phyloP scores from a whole-genome alignment of 2,329 filamentous ascomycete genomes.

The Orbilia ellipsospora region DNA sequence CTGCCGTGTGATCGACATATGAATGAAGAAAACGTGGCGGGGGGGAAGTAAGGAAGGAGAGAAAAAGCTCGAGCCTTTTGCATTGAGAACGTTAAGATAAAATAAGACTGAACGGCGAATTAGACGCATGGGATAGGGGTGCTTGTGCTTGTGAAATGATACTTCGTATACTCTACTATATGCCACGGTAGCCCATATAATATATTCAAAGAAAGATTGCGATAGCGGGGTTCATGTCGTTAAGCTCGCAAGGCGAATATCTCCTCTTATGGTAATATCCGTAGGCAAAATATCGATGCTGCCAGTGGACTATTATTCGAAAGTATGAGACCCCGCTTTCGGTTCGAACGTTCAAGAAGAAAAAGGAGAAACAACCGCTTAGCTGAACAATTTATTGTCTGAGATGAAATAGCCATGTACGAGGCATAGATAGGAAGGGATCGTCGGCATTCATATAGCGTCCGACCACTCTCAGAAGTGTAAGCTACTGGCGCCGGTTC shows the following conservation, averaged over 20 bases:
- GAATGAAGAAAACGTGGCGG: constrained; percentile 36
- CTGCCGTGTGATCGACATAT: constrained; percentile 28
- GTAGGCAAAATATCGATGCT: not conserved
- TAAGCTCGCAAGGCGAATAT: too few species aligned
- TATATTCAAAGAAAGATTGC: not conserved
- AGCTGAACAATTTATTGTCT: constrained; percentile 3
- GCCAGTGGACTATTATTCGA: not conserved
- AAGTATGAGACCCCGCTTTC: not conserved
- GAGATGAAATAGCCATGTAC: constrained; percentile 25
- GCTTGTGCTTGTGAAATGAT: not conserved
- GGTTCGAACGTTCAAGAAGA: constrained; percentile 11
- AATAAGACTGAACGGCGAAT: constrained; percentile 3
- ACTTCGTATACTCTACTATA: not conserved
- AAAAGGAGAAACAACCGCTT: constrained; percentile 30
- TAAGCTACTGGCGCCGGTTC: too few species aligned
- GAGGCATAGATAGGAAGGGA: constrained; percentile 31
- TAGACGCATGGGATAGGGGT: constrained; percentile 40
- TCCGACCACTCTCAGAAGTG: constrained; percentile 13
- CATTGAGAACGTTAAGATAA: not conserved
- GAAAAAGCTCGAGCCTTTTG: constrained; percentile 4
- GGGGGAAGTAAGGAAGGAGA: not conserved
- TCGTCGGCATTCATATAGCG: constrained; percentile 24
- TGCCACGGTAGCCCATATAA: not conserved
- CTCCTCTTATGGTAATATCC: too few species aligned
- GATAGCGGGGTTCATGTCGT: too few species aligned